Evolutionary conservation across 306 rosid genomes (phyloP), one percentile per base, ranked within the genome.

Genomic region (Macrotyloma uniflorum): DNA sequence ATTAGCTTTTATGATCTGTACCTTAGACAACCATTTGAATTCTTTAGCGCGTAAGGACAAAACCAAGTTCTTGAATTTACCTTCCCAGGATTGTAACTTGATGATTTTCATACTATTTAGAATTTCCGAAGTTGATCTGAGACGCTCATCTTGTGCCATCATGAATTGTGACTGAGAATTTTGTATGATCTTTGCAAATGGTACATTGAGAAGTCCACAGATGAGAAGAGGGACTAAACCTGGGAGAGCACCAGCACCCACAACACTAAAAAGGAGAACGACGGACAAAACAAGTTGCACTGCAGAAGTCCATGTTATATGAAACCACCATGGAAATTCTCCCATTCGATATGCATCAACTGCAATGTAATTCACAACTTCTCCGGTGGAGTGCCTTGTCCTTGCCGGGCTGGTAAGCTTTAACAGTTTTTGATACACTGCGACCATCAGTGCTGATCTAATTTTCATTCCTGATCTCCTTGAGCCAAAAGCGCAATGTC

Each of bases 261-360:
- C 67, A 28, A 61, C 23, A 61, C 67, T 3, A 1, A 61, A 61
- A 30, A 61, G 67, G 67, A 61, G 13, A 30, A 30, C 12, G 33
- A 61, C 16, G 12, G 67, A 30, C 43, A 32, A 30, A 61, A 61
- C 13, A 61, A 61, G 14, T 32, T 61, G 67, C 42, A 61, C 42
- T 30, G 19, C 42, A 6, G 43, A 61, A 30, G 23, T 30, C 67
- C 42, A 61, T 7, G 42, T 3, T 30, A 30, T 0, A 15, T 61
- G 67, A 61, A 61, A 61, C 67, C 67, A 61, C 67, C 67, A 61
- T 7, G 67, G 67, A 61, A 61, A 61, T 30, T 61, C 67, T 30
- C 67, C 67, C 67, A 61, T 15, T 61, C 67, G 42, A 30, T 61
- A 61, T 0, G 43, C 43, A 3, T 61, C 67, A 61, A 61, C 67